Conservation (phyloP, 352 stramenopile species). For the Phytophthora pisi region DNA sequence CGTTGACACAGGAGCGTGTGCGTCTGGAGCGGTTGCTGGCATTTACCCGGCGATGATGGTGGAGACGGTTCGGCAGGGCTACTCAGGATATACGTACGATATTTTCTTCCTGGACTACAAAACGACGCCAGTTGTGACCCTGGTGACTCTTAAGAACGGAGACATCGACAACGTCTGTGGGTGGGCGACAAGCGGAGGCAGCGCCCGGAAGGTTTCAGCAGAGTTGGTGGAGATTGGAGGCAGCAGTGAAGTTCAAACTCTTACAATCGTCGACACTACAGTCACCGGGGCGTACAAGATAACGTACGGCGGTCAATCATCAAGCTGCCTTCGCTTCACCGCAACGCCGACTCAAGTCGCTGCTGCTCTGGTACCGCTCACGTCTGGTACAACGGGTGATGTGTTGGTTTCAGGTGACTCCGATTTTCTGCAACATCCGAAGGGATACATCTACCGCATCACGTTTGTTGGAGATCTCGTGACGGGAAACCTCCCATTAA, state of each 20-base stretch:
- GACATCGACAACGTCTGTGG: constrained; percentile 23
- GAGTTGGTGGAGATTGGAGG: constrained; percentile 54
- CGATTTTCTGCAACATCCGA: constrained; percentile 39
- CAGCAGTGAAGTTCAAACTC: constrained; percentile 64
- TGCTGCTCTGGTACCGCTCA: constrained; percentile 36
- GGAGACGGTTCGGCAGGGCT: constrained; percentile 67
- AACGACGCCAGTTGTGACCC: background rate
- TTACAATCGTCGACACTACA: constrained; percentile 42
- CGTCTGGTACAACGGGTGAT: constrained; percentile 40
- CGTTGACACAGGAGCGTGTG: constrained; percentile 50
- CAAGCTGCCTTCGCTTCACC: constrained; percentile 47
- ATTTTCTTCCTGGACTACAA: constrained; percentile 70
- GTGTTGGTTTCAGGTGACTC: constrained; percentile 59
- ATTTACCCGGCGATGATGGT: constrained; percentile 62
- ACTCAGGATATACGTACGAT: constrained; percentile 68
- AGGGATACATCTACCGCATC: constrained; percentile 66
- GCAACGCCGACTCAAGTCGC: constrained; percentile 31
- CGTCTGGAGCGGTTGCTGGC: constrained; percentile 43
- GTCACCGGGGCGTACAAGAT: constrained; percentile 46
- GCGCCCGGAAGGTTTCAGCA: constrained; percentile 47
- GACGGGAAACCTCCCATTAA: constrained; percentile 50
- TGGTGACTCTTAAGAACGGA: constrained; percentile 38
- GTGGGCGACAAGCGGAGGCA: constrained; percentile 44
- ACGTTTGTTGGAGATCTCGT: constrained; percentile 72
- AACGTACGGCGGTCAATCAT: constrained; percentile 48